Base-by-base conservation (phyloP, 371 early-diverging fungal genomes). In the Mucor ambiguus region DNA sequence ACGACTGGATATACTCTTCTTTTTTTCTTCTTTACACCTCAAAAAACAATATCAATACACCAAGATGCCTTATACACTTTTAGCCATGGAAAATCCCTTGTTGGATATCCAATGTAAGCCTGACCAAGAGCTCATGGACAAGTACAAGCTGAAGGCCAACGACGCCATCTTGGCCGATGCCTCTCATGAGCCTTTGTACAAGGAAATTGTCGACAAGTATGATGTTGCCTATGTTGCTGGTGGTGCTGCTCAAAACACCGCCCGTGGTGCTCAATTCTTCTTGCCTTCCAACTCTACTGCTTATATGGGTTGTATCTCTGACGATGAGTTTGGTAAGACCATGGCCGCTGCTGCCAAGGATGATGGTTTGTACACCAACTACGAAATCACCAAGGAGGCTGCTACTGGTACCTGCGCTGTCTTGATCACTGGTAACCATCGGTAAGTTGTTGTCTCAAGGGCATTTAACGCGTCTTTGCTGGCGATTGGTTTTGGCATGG, bases 351-450 rank as follows among this genome's bases (percentile, higher is more conserved):
- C 93, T 60, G 97, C 98, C 33, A 82, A 77, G 20, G 86, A 83
- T 64, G 97, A 96, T 71, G 96, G 96, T 67, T 83, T 98, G 58
- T 78, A 87, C 63, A 90, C 93, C 73, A 86, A 91, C 77, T 98
- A 98, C 85, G 67, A 75, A 71, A 86, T 92, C 46, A 82, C 84
- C 73, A 83, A 86, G 52, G 80, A 72, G 11, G 75, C 86, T 68
- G 93, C 96, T 59, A 98, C 98, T 28, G 98, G 98, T 61, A 90
- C 91, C 64, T 98, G 98, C 78, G 98, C 93, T 71, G 94, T 94
- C 58, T 82, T 96, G 75, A 92, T 98, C 80, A 95, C 95, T 70
- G 96, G 93, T 68, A 88, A 89, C 54, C 73, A 95, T 77, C 89
- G 98, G 85, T 85, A 83, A 78, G 68, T 49, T 29, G n/a, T 9